phyloP scores from a whole-genome alignment of 768 basidiomycete species.

The Hericium alpestre region DNA sequence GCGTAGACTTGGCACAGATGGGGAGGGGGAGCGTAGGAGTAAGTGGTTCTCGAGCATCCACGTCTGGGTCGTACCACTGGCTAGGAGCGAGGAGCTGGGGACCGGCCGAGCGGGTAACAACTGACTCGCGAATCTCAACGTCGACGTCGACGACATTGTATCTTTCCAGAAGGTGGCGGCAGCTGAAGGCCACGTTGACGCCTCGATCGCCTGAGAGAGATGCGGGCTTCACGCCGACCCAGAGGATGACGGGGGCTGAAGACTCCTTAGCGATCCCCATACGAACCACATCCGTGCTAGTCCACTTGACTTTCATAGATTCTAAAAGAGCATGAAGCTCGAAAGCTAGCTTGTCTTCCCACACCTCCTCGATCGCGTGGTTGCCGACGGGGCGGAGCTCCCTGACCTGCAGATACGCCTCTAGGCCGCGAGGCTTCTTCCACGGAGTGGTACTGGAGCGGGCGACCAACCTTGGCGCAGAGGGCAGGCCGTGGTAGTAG shows the following conservation, averaged over 20 bases:
- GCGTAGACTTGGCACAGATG: slow-evolving; percentile 22
- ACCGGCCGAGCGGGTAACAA: slow-evolving; percentile 9
- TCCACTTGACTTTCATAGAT: slow-evolving; percentile 10
- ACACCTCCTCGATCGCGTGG: slow-evolving; percentile 14
- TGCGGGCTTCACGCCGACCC: slow-evolving; percentile 23
- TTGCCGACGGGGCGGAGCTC: slow-evolving; percentile 16
- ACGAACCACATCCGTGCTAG: slow-evolving; percentile 14
- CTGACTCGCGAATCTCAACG: slow-evolving; percentile 24
- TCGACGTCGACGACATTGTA: slow-evolving; percentile 17
- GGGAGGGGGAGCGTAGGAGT: slow-evolving; percentile 26
- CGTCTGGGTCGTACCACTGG: slow-evolving; percentile 17
- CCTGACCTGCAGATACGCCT: slow-evolving; percentile 18
- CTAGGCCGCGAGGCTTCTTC: slow-evolving; percentile 14
- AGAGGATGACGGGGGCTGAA: slow-evolving; percentile 18
- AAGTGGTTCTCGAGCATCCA: slow-evolving; percentile 23
- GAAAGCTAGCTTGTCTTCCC: slow-evolving; percentile 10
- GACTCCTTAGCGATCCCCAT: slow-evolving; percentile 10
- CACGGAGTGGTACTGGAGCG: slow-evolving; percentile 17
- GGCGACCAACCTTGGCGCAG: slow-evolving; percentile 19
- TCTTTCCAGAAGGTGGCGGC: slow-evolving; percentile 19
- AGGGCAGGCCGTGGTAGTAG: slow-evolving; percentile 22
- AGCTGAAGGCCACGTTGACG: slow-evolving; percentile 15
- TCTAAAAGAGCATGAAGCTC: slow-evolving; percentile 10
- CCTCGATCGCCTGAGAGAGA: slow-evolving; percentile 21
- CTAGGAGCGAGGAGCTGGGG: slow-evolving; percentile 20